These are phyloP conservation scores for Saccharomycopsis olivae DNA, from an alignment of 805 yeast genomes.

Conservation along the genomic window DNA sequence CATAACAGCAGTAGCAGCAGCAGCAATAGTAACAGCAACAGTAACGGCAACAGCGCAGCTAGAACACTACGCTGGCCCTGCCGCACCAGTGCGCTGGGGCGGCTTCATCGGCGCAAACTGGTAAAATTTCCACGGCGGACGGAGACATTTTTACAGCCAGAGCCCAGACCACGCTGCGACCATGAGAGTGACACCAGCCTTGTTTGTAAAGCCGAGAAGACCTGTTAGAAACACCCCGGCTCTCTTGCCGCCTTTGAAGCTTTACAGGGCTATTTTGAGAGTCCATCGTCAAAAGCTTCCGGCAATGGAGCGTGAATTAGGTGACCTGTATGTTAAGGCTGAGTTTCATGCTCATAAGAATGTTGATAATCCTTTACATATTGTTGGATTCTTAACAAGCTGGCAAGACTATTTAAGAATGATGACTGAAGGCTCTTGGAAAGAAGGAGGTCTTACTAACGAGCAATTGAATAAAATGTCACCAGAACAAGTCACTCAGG, in stretches of 20 bases:
- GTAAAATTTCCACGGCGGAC: too few relatives aligned
- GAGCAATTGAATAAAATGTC: conserved; percentile 70
- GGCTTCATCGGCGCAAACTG: too few relatives aligned
- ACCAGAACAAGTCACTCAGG: conserved; percentile 82
- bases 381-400: conserved; percentile 83
- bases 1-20: too few relatives aligned
- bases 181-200: conserved; percentile 8
- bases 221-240: conserved; percentile 28
- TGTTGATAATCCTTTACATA: conserved; percentile 83
- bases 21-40: too few relatives aligned
- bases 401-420: conserved; percentile 81
- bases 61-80: too few relatives aligned
- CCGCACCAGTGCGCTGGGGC: too few relatives aligned
- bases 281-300: conserved; percentile 66
- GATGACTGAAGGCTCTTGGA: conserved; percentile 56
- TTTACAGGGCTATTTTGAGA: conserved; percentile 72
- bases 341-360: conserved; percentile 81
- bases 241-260: conserved; percentile 68
- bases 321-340: conserved; percentile 80
- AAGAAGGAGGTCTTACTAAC: conserved; percentile 48
- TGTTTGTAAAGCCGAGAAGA: conserved; percentile 15
- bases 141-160: too few relatives aligned
- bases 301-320: conserved; percentile 58
- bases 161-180: neutral
- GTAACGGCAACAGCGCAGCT: too few relatives aligned